Conservation (phyloP, 2,329 filamentous ascomycete genomes). For the Colletotrichum paranaense region DNA sequence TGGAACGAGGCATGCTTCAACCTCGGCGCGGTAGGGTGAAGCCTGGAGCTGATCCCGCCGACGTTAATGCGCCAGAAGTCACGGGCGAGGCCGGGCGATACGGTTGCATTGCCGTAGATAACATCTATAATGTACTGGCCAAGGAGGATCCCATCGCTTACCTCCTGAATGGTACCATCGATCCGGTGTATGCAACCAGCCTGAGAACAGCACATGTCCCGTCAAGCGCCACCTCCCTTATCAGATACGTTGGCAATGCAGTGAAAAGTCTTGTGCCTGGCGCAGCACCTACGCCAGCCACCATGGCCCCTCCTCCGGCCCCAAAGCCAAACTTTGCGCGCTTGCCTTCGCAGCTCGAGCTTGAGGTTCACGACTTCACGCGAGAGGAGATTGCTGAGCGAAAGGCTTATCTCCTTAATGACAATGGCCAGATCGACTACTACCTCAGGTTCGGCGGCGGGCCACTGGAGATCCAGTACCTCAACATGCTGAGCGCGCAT, state of each 20-base stretch:
- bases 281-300: conserved; percentile 41
- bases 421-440: conserved; percentile 96
- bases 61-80: conserved; percentile 67
- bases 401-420: conserved; percentile 88
- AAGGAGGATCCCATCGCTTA: conserved; percentile 85
- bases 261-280: conserved; percentile 73
- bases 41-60: conserved; percentile 75
- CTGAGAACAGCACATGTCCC: conserved; percentile 85
- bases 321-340: conserved; percentile 54
- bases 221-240: conserved; percentile 73
- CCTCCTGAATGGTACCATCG: conserved; percentile 89
- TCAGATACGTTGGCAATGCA: conserved; percentile 72
- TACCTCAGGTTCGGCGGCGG: conserved; percentile 87
- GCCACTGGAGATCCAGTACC: conserved; percentile 91
- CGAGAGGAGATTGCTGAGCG: conserved; percentile 93
- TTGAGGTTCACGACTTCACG: conserved; percentile 95
- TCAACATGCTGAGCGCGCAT: conserved; percentile 97
- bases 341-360: conserved; percentile 78
- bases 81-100: conserved; percentile 85
- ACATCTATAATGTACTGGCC: conserved; percentile 92
- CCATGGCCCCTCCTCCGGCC: conserved; percentile 38
- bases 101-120: conserved; percentile 93
- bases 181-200: conserved; percentile 80
- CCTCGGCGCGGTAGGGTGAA: conserved; percentile 83
- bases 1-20: conserved; percentile 78